Conservation (phyloP, 768 basidiomycete species). For the Stropharia rugosoannulata region DNA sequence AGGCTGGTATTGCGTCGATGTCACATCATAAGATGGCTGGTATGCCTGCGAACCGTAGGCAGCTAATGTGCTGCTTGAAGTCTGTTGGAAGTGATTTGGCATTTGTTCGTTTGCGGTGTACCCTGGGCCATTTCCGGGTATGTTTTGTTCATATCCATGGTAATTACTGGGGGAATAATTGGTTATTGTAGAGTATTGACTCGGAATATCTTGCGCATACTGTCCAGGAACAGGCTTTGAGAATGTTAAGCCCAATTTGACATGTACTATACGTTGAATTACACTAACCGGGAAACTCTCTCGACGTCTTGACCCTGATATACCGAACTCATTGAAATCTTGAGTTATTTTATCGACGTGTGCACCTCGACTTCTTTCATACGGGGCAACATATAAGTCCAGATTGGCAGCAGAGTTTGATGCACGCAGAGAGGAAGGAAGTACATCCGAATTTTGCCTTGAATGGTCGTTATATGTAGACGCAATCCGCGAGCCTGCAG, state of each 20-base stretch:
- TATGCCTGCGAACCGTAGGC: slow-evolving; percentile 30
- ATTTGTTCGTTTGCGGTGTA: slow-evolving; percentile 40
- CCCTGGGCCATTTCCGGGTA: slow-evolving; percentile 26
- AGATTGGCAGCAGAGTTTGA: slow-evolving; percentile 61
- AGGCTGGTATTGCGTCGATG: slow-evolving; percentile 33
- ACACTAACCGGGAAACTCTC: slow-evolving; percentile 60
- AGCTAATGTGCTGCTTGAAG: slow-evolving; percentile 27
- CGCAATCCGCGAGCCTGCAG: slow-evolving; percentile 31
- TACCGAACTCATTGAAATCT: slow-evolving; percentile 65
- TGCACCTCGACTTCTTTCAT: slow-evolving; percentile 49
- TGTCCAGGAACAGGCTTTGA: slow-evolving; percentile 34
- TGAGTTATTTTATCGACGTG: slow-evolving; percentile 56
- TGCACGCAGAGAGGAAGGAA: slow-evolving; percentile 60
- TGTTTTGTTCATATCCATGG: slow-evolving; percentile 36
- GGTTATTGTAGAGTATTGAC: slow-evolving; percentile 29
- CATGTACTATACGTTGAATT: not conserved
- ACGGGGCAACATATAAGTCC: slow-evolving; percentile 74
- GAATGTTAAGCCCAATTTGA: not conserved
- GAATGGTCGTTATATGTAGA: slow-evolving; percentile 35
- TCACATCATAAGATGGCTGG: slow-evolving; percentile 40
- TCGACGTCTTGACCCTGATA: slow-evolving; percentile 46
- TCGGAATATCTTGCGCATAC: slow-evolving; percentile 36
- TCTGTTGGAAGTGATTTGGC: slow-evolving; percentile 19
- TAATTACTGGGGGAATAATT: slow-evolving; percentile 25
- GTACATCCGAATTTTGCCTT: slow-evolving; percentile 44